A percentile compares a stretch with the other conserved stretches of the same genome.
Evolutionary conservation across 192 early-diverging fungal genomes (phyloP).

Genomic region (Geranomyces michiganensis): DNA sequence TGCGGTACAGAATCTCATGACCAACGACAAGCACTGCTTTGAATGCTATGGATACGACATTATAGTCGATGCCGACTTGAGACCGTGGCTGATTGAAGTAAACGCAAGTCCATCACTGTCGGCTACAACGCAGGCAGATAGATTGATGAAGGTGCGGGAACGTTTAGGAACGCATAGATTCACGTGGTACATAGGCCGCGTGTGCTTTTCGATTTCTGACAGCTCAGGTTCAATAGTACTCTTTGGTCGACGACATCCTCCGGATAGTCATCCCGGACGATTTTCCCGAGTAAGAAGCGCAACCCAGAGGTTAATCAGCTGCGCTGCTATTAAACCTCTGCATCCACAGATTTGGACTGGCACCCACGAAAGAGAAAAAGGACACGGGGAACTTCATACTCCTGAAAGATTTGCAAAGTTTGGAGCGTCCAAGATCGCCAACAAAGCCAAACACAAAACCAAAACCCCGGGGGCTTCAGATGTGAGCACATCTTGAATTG

Average conservation of each 20-base stretch:
- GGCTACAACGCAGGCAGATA: constrained; percentile 55
- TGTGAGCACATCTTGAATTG: background rate
- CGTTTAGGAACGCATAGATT: background rate
- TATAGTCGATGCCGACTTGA: constrained; percentile 52
- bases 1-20: constrained; percentile 55
- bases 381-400: constrained; percentile 31
- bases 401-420: constrained; percentile 17
- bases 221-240: constrained; percentile 40
- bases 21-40: constrained; percentile 58
- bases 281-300: constrained; percentile 52
- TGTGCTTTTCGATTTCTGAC: background rate
- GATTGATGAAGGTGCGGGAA: constrained; percentile 52
- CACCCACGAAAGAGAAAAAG: constrained; percentile 20
- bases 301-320: background rate
- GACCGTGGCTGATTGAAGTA: constrained; percentile 63
- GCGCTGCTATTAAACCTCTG: background rate
- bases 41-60: constrained; percentile 67
- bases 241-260: constrained; percentile 58
- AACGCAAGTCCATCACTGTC: constrained; percentile 56
- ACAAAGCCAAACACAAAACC: background rate
- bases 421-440: constrained; percentile 18
- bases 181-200: background rate
- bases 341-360: constrained; percentile 14
- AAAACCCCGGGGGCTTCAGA: background rate
- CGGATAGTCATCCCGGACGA: constrained; percentile 59